Evolutionary conservation across 805 yeast species (phyloP).

Genomic region (Myxozyma geophila): DNA sequence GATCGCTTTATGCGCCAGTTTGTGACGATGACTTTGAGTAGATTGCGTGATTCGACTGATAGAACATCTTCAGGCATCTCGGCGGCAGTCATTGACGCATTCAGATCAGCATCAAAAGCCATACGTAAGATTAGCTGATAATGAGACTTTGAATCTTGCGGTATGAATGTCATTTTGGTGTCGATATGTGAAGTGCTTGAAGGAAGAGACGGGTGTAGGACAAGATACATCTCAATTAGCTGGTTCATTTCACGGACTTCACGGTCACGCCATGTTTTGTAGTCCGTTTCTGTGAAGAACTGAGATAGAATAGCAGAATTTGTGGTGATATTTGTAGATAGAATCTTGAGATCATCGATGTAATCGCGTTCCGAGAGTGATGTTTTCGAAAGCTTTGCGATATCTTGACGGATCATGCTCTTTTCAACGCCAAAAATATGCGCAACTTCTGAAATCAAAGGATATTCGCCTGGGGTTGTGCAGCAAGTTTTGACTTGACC

Average conservation of each 20-base stretch:
- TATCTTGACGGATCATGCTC: slow-evolving; percentile 15
- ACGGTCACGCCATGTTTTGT: slow-evolving; percentile 50
- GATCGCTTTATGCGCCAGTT: slow-evolving; percentile 64
- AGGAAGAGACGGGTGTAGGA: not conserved
- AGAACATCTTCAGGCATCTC: slow-evolving; percentile 38
- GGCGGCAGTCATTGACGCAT: slow-evolving; percentile 12
- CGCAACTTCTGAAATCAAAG: slow-evolving; percentile 15
- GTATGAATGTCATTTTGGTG: slow-evolving; percentile 45
- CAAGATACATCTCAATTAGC: slow-evolving; percentile 39
- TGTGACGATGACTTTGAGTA: slow-evolving; percentile 53
- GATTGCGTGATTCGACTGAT: slow-evolving; percentile 52
- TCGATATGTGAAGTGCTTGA: slow-evolving; percentile 15
- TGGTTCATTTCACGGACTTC: slow-evolving; percentile 46
- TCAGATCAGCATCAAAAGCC: slow-evolving; percentile 52
- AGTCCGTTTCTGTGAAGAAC: slow-evolving; percentile 47
- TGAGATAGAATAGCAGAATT: slow-evolving; percentile 36
- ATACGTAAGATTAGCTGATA: slow-evolving; percentile 50
- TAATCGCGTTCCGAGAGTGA: slow-evolving; percentile 21
- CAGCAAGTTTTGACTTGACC: slow-evolving; percentile 5
- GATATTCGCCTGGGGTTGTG: slow-evolving; percentile 8
- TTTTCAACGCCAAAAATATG: slow-evolving; percentile 13
- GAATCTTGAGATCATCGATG: slow-evolving; percentile 24
- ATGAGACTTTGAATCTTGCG: slow-evolving; percentile 50
- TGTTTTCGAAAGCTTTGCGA: not conserved
- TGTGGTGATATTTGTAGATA: slow-evolving; percentile 12